Evolutionary conservation across 495 filamentous ascomycete species (phyloP), one percentile per base, ranked within the genome.

Genomic region (Talaromyces borbonicus): DNA sequence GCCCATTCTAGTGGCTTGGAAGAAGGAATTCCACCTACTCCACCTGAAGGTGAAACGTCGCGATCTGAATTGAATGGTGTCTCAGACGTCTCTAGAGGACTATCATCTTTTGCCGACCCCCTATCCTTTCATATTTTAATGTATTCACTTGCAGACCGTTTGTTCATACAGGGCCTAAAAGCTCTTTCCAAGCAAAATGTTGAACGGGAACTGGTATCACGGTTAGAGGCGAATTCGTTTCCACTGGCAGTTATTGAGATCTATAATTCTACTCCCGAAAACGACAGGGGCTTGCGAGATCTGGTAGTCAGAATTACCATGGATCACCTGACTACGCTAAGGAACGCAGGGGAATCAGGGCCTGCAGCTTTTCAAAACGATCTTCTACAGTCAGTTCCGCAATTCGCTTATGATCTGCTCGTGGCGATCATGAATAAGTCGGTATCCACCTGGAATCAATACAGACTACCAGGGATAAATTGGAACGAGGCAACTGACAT

Each of bases 211-310:
- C 11, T 56, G 7, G 4, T 19, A 9, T 38, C 35, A 24, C 31
- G 33, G 2, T 56, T 61, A 49, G 31, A 55, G 8, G 19, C 49
- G 3, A 30, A 20, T 0, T 36, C 18, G 19, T 68, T 69, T 30
- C 46, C 59, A 0, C 32, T 43, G 0, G 57, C 57, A 1, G 48
- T 69, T 8, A 29, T 48, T 22, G 50, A 59, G 20, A 55, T 67
- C 6, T 71, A 61, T 49, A 49, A 38, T n/a, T 53, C 50, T 3
- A 72, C 65, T 5, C 56, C 56, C 0, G 43, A 51, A 4, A 51
- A 24, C 3, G 66, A 69, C 30, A 23, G 52, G 4, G 57, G 53
- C 3, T 49, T 73, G 6, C 56, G 63, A n/a, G 55, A 69, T 41
- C 33, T 65, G 20, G 56, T 62, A 29, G 31, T 60, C 22, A 47